These are phyloP conservation scores for Calonectria henricotiae DNA, from an alignment of 2,329 filamentous ascomycete species.

Conservation along the genomic window DNA sequence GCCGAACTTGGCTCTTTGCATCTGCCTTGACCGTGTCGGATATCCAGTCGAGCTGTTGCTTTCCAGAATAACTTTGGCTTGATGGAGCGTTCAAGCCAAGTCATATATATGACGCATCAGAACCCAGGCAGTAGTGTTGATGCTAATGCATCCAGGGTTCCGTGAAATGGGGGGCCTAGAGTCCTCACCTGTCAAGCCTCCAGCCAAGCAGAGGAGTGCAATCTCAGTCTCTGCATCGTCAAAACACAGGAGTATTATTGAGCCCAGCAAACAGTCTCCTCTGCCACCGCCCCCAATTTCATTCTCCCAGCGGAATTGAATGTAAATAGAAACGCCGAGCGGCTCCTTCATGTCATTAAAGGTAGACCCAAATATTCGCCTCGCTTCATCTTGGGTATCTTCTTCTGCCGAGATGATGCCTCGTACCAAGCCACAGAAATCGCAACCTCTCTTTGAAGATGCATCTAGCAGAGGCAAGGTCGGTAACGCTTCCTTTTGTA, in stretches of 20 bases:
- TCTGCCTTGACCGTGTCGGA: not conserved
- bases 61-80: conserved; percentile 4
- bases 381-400: conserved; percentile 13
- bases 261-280: not conserved
- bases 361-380: not conserved
- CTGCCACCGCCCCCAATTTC: not conserved
- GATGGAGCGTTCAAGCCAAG: not conserved
- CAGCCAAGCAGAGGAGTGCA: conserved; percentile 12
- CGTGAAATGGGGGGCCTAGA: not conserved
- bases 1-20: not conserved
- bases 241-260: conserved; percentile 2
- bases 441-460: not conserved
- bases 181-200: conserved; percentile 2
- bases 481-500: not conserved
- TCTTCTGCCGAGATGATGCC: conserved; percentile 6
- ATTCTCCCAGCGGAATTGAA: conserved; percentile 11
- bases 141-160: not conserved
- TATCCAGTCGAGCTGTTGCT: not conserved
- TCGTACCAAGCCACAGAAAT: conserved; percentile 10
- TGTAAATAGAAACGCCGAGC: not conserved
- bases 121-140: not conserved
- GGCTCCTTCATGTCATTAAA: conserved; percentile 12
- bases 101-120: not conserved
- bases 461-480: not conserved
- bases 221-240: conserved; percentile 16